A percentile compares a stretch with the other conserved stretches of the same genome.
phyloP scores from a whole-genome alignment of 306 rosid species.

The Astragalus glycyphyllos region DNA sequence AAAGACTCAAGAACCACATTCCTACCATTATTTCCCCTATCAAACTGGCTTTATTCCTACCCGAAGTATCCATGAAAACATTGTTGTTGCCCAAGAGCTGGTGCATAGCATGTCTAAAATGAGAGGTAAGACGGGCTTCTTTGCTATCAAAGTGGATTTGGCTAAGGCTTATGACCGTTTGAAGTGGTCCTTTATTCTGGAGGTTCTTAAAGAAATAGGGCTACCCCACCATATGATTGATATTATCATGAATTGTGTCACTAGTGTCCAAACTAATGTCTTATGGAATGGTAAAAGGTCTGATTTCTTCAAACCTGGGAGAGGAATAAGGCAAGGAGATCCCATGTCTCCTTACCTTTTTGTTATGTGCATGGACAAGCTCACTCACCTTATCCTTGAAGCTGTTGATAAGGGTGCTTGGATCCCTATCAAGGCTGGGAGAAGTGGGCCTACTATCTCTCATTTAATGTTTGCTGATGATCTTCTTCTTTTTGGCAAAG shows the following conservation, averaged over 20 bases:
- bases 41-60: not conserved
- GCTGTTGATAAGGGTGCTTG: not conserved
- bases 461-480: not conserved
- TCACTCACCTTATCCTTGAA: not conserved
- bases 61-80: not conserved
- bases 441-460: not conserved
- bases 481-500: not conserved
- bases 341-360: not conserved
- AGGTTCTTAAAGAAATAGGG: too few species aligned
- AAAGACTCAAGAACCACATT: too few species aligned
- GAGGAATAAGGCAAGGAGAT: not conserved
- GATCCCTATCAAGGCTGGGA: not conserved
- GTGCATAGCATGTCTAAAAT: not conserved
- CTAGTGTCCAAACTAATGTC: not conserved
- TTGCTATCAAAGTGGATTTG: too few species aligned
- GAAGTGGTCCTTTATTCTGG: too few species aligned
- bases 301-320: not conserved
- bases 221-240: not conserved
- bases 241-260: not conserved
- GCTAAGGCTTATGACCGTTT: too few species aligned
- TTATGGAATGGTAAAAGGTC: not conserved
- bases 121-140: too few species aligned
- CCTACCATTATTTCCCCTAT: not conserved
- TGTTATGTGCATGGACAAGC: not conserved
- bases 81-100: not conserved